Evolutionary conservation across 345 rosid genomes (phyloP), one percentile per base, ranked within the genome.

Genomic region (Brassica nigra): DNA sequence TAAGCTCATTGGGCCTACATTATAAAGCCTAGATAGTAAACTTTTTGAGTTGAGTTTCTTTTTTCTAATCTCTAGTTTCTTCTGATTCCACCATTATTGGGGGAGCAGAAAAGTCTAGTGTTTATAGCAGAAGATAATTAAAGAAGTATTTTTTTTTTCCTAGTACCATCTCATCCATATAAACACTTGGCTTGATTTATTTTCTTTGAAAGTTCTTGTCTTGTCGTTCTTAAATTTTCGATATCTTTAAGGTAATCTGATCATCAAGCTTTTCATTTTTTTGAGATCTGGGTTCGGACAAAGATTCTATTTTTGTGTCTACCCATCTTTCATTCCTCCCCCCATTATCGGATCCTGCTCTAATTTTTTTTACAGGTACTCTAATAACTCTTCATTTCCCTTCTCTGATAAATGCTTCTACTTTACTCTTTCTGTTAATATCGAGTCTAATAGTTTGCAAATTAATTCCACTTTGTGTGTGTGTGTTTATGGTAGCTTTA

Each of bases 281-380:
- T 66, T 65, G 64, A 81, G 83, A 81, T 81, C 83, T 81, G 83
- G 77, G 80, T 62, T 81, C 74, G 27, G 80, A 71, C 74, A 76
- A 76, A 76, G 80, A 64, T 81, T 81, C 80, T 37, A 2, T 74
- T 18, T 75, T 75, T 74, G 0, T 58, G 1, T 65, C 34, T 27
- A 31, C 81, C 74, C 63, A 10, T 31, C 18, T 49, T n/a, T 5
- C 57, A 52, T 2, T n/a, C 18, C 62, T 30, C 29, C 27, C 27
- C 62, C 3, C 59, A 58, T 59, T 37, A 39, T 66, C 67, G 66
- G 52, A 18, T 55, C 39, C 76, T 52, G 77, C 67, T 78, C 36
- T 5, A 57, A 20, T 11, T 10, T 39, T 57, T 57, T n/a, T 57
- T 30, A 63, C 79, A 74, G 84, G 84, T 78, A 63, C 73, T 82